Evolutionary conservation across 73 alveolate genomes (phyloP), one percentile per base, ranked within the genome.

Genomic region (Paramecium primaurelia): DNA sequence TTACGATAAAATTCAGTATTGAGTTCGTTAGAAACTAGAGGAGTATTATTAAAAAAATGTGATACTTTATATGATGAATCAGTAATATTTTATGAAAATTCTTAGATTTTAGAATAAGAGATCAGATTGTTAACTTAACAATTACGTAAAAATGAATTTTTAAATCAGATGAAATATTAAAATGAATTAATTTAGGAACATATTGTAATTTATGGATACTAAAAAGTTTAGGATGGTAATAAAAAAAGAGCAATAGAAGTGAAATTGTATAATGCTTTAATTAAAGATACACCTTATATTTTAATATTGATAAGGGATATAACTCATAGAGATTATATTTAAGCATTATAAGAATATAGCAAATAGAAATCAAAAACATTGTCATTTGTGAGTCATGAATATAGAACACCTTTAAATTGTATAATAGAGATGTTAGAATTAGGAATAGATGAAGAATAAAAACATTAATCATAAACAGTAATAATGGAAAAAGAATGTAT

Each of bases 351-450:
- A 30, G 94, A 89, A 59, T 49, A 71, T 26, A 89, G 94, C 26
- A 71, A 89, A 36, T 49, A 89, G 28, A 89, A 89, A 71, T 89
- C 94, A 8, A 45, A 71, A 69, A 89, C 77, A 22, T 59, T 89
- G 16, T 71, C 91, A 12, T 89, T 89, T 89, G 94, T 89, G 5
- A 71, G 92, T 25, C 94, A 89, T 44, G 94, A 89, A 71, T 58
- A 71, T 40, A 89, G 94, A 47, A 89, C 90, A 4, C 94, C 94
- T 6, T 51, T 89, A 28, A 71, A 89, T 73, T 71, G 92, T 30
- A 89, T 89, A 0, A 89, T 89, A 36, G 90, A 58, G 10, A 89
- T 89, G 94, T 60, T 89, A 14, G 92, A 89, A 71, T 30, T 30
- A 44, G 71, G 91, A 5, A 32, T 45, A 36, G 87, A 45, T 71